These are phyloP conservation scores for Candida methanosorbosa DNA, from an alignment of 805 yeast genomes.

Conservation along the genomic window DNA sequence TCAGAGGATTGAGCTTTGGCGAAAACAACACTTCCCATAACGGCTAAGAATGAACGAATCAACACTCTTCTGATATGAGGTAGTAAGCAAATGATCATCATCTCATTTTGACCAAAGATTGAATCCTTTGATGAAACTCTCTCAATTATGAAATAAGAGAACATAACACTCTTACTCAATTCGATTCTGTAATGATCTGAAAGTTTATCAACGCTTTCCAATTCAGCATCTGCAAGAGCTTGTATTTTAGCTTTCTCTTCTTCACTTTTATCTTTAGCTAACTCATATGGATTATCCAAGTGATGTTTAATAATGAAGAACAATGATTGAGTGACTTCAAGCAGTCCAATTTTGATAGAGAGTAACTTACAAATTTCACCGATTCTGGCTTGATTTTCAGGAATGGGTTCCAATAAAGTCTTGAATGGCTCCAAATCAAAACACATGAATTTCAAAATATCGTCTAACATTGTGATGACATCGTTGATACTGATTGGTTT, in stretches of 20 bases:
- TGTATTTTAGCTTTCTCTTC: no score
- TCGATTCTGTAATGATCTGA: background rate
- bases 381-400: background rate
- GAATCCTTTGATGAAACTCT: background rate
- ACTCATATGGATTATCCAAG: no score
- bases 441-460: background rate
- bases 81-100: background rate
- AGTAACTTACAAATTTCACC: background rate
- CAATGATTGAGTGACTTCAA: no score
- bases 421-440: slow-evolving; percentile 1
- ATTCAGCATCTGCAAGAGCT: no score
- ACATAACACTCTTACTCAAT: background rate
- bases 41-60: background rate
- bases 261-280: no score
- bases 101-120: background rate
- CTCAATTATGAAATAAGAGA: background rate
- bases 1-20: no score
- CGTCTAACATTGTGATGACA: background rate
- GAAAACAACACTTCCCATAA: no score
- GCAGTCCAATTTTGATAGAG: background rate
- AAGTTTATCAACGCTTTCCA: no score
- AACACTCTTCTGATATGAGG: background rate
- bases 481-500: background rate
- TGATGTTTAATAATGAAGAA: no score
- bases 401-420: background rate